Conservation (phyloP, 2,329 filamentous ascomycete genomes). For the Tympanopsis confertula region DNA sequence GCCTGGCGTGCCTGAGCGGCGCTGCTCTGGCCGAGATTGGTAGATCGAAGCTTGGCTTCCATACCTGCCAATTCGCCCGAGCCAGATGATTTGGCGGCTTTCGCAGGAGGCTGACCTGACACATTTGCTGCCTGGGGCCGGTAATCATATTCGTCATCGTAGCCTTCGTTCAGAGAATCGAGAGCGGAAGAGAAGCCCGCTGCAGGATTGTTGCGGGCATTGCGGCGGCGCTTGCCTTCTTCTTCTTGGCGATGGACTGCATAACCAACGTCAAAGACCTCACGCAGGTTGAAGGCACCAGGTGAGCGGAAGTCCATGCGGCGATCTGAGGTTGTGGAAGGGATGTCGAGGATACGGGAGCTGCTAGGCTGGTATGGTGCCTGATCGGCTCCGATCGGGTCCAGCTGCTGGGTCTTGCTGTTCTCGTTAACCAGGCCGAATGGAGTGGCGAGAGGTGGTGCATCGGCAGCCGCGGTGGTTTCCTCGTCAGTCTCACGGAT, state of each 20-base stretch:
- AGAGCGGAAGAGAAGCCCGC: background rate
- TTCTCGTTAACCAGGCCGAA: slow-evolving; percentile 44
- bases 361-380: background rate
- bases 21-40: background rate
- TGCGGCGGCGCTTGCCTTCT: slow-evolving; percentile 67
- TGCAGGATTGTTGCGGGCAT: background rate
- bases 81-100: background rate
- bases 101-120: background rate
- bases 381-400: background rate
- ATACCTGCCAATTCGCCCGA: background rate
- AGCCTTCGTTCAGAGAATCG: background rate
- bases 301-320: slow-evolving; percentile 90
- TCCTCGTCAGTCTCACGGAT: slow-evolving; percentile 39
- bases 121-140: too few species aligned
- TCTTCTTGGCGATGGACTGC: slow-evolving; percentile 95
- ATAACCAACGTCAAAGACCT: slow-evolving; percentile 97
- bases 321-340: slow-evolving; percentile 43
- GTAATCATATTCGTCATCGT: background rate
- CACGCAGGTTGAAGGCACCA: slow-evolving; percentile 84
- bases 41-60: slow-evolving; percentile 1
- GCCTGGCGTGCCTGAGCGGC: background rate
- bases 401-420: slow-evolving; percentile 38
- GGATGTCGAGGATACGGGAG: background rate
- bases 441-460: slow-evolving; percentile 1
- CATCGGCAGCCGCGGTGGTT: background rate